Evolutionary conservation across 768 basidiomycete species (phyloP), one percentile per base, ranked within the genome.

Genomic region (Tricholoma furcatifolium): DNA sequence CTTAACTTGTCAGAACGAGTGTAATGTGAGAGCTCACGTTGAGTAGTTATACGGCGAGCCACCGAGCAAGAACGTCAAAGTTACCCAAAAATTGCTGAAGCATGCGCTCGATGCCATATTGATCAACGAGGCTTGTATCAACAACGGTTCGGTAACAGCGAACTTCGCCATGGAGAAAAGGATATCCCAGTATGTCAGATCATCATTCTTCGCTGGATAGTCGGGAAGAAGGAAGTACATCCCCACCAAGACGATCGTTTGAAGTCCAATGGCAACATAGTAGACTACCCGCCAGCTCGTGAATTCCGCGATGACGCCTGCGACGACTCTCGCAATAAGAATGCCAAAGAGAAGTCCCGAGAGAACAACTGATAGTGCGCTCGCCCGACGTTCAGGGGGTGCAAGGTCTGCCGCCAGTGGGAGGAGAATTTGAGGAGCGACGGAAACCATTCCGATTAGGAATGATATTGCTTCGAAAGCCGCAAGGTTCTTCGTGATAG

Each of bases 331-430:
- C 0, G 89, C 89, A 12, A 84, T 71, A 30, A 91, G 80, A 31
- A 92, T 70, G 9, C 91, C 91, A 23, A 92, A 75, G 20, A 91
- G 73, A 15, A 92, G 74, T 2, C 78, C 79, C 0, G 86, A 78
- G 42, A 87, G 72, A 4, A 90, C 85, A 50, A 93, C 84, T 1
- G 88, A 84, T 38, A 96, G 75, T 0, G 91, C 87, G 5, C 84
- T 76, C 0, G 87, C 92, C 23, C 91, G 81, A 18, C 80, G 78
- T 43, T 84, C 76, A 1, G 85, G 81, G 0, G 88, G 83, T 0
- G 91, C 91, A 23, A 95, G 79, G 67, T 96, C 93, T 1, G 84
- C 93, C 0, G 90, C 88, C 38, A 87, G 75, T 3, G 79, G 79
- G 61, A 92, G 81, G 51, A 96, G 82, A 53, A 94, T 83, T 66